phyloP scores from a whole-genome alignment of 257 asterid genomes.

The Gentiana macrophylla region DNA sequence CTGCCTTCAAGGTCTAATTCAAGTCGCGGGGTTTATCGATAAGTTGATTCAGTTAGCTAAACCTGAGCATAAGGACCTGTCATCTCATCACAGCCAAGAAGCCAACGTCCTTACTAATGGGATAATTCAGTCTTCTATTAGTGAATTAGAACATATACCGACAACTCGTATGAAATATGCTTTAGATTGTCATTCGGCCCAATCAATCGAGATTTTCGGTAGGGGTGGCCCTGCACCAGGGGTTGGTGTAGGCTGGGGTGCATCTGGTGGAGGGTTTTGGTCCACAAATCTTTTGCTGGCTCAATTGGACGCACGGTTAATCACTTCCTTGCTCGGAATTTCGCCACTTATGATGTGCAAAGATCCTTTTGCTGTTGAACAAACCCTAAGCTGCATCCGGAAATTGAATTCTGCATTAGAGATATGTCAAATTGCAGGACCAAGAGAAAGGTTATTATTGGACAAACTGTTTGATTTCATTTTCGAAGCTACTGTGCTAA shows the following conservation, averaged over 20 bases:
- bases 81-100: slow-evolving; percentile 24
- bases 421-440: slow-evolving; percentile 53
- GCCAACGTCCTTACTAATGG: slow-evolving; percentile 65
- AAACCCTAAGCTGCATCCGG: slow-evolving; percentile 20
- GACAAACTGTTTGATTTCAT: slow-evolving; percentile 48
- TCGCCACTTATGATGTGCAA: slow-evolving; percentile 13
- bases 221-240: slow-evolving; percentile 99
- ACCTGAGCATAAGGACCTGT: slow-evolving; percentile 27
- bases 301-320: slow-evolving; percentile 60
- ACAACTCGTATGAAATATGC: slow-evolving; percentile 26
- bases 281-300: slow-evolving; percentile 46
- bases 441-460: slow-evolving; percentile 34
- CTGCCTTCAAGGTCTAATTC: slow-evolving; percentile 80
- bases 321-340: slow-evolving; percentile 45
- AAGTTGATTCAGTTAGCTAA: slow-evolving; percentile 53
- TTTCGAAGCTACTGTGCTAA: slow-evolving; percentile 52
- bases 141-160: slow-evolving; percentile 35
- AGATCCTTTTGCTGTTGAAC: slow-evolving; percentile 25
- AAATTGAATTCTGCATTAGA: slow-evolving; percentile 44
- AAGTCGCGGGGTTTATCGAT: slow-evolving; percentile 45
- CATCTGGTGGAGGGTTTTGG: slow-evolving; percentile 92
- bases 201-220: slow-evolving; percentile 46
- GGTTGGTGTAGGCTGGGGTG: slow-evolving; percentile 96
- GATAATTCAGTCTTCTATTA: slow-evolving; percentile 37
- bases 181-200: slow-evolving; percentile 32